Conservation (phyloP, 257 asterid species). For the Solanum dulcamara region DNA sequence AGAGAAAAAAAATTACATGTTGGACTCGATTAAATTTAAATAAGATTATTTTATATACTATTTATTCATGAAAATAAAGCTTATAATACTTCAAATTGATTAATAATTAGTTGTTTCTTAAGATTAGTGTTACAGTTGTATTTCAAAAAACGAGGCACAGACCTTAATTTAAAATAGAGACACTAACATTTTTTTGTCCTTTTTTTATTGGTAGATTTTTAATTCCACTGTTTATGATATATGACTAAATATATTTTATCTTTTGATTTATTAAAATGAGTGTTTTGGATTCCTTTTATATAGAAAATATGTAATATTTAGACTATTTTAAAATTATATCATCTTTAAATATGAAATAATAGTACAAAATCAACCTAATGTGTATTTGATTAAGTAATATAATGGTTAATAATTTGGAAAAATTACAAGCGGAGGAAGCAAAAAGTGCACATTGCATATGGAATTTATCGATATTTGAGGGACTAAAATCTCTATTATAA, state of each 20-base stretch:
- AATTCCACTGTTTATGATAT: too few relatives aligned
- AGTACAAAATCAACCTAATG: neutral
- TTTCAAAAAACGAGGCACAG: neutral
- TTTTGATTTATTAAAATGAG: neutral
- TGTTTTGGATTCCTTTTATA: neutral
- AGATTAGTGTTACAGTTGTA: neutral
- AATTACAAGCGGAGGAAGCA: neutral
- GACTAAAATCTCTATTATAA: too few relatives aligned
- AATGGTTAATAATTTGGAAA: neutral
- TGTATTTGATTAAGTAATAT: neutral
- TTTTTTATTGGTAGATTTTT: neutral
- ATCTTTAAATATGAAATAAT: neutral
- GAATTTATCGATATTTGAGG: neutral
- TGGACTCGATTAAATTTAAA: neutral
- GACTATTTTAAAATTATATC: neutral
- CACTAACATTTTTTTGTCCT: neutral
- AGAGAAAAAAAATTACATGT: neutral
- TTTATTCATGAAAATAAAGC: neutral
- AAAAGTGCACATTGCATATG: neutral
- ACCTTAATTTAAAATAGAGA: neutral
- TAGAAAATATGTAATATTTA: neutral
- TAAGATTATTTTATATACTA: neutral
- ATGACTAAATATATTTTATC: neutral
- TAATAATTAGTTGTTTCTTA: neutral
- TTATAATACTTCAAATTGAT: neutral